Percentiles rank a stretch among this genome's conserved stretches.
These are phyloP conservation scores for Peribolospora baueri DNA, from an alignment of 768 basidiomycete species.

Conservation along the genomic window DNA sequence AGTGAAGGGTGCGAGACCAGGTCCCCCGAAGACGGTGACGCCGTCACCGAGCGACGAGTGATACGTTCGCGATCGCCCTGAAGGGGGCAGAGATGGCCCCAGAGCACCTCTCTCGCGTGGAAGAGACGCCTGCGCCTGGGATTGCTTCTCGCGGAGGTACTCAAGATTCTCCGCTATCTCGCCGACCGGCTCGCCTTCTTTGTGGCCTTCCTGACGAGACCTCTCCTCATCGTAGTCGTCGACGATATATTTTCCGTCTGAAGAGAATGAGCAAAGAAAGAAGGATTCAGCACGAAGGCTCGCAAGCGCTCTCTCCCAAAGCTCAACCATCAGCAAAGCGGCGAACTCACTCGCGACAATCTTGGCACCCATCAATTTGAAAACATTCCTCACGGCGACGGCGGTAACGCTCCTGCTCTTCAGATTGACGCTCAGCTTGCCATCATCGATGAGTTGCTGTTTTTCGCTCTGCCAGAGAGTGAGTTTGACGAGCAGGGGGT, in stretches of 20 bases:
- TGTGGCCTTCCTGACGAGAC: constrained; percentile 49
- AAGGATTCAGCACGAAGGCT: not conserved
- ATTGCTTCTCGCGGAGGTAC: constrained; percentile 5
- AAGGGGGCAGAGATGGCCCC: constrained; percentile 20
- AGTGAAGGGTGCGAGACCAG: constrained; percentile 66
- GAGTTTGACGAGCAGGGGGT: constrained; percentile 69
- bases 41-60: constrained; percentile 17
- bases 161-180: constrained; percentile 50
- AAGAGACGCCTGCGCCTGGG: not conserved
- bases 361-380: constrained; percentile 79
- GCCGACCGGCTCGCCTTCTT: constrained; percentile 57
- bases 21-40: constrained; percentile 51
- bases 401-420: constrained; percentile 80
- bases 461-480: constrained; percentile 75
- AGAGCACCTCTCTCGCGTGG: constrained; percentile 10
- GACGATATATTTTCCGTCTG: constrained; percentile 73
- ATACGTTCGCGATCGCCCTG: constrained; percentile 8
- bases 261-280: not conserved
- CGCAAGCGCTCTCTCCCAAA: not conserved
- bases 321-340: not conserved
- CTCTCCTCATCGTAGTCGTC: constrained; percentile 95
- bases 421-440: constrained; percentile 68
- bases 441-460: constrained; percentile 66
- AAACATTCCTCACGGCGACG: constrained; percentile 73
- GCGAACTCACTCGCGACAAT: constrained; percentile 47